phyloP scores from a whole-genome alignment of 306 rosid species.

The Vigna angularis region DNA sequence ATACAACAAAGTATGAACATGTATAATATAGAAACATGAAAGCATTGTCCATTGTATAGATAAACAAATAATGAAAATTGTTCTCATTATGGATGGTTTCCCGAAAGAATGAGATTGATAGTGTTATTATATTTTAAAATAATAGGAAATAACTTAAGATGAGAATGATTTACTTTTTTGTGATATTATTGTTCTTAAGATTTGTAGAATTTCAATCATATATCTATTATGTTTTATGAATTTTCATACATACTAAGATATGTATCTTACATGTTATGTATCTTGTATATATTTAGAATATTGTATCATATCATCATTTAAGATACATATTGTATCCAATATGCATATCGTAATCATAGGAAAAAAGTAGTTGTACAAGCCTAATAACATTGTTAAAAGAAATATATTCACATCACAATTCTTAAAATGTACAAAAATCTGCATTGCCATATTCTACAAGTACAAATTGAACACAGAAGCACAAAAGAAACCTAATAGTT shows the following conservation, averaged over 20 bases:
- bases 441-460: conserved; percentile 30
- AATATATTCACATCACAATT: conserved; percentile 22
- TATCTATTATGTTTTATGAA: too few relatives aligned
- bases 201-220: not conserved
- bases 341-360: not conserved
- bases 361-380: not conserved
- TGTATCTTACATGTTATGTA: not conserved
- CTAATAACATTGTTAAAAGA: not conserved
- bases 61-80: not conserved
- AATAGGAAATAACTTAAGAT: not conserved
- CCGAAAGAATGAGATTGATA: not conserved
- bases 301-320: too few relatives aligned
- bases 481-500: conserved; percentile 10
- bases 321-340: too few relatives aligned
- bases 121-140: too few relatives aligned
- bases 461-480: not conserved
- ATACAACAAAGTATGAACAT: too few relatives aligned
- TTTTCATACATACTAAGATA: not conserved
- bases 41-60: not conserved
- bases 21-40: not conserved
- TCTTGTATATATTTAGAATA: not conserved
- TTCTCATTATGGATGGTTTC: not conserved
- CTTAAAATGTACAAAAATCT: not conserved
- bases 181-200: not conserved
- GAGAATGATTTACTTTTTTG: not conserved